These are phyloP conservation scores for Nemania bipapillata DNA, from an alignment of 2,329 filamentous ascomycete species.

Conservation along the genomic window DNA sequence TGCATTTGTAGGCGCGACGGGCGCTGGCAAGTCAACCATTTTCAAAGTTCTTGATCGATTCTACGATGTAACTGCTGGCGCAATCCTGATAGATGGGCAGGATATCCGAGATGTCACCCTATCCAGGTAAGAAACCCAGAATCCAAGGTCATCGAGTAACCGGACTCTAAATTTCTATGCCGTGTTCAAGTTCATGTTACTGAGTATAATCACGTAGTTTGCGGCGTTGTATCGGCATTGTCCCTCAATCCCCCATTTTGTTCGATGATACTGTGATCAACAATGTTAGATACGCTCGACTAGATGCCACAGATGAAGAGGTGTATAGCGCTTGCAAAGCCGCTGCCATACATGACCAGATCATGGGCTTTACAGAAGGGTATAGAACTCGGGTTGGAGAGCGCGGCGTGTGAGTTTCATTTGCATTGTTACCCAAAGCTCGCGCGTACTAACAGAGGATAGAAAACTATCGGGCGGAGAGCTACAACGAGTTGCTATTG, in stretches of 20 bases:
- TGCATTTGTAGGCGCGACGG: constrained; percentile 70
- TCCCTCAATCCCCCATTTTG: constrained; percentile 59
- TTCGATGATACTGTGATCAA: constrained; percentile 68
- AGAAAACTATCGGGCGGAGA: constrained; percentile 74
- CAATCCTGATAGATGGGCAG: constrained; percentile 59
- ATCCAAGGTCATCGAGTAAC: not conserved
- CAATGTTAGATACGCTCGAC: constrained; percentile 65
- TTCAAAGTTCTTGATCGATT: constrained; percentile 63
- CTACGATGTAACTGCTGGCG: constrained; percentile 61
- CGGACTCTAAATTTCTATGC: not conserved
- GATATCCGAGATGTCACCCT: constrained; percentile 58
- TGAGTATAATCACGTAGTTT: constrained; percentile 48
- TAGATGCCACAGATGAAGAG: constrained; percentile 60
- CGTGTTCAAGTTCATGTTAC: not conserved
- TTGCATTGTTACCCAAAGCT: not conserved
- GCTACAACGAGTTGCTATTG: constrained; percentile 73
- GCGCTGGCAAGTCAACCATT: constrained; percentile 64
- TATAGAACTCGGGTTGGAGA: constrained; percentile 66
- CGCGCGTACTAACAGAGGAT: constrained; percentile 33
- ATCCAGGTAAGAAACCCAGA: constrained; percentile 44
- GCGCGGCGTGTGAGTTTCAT: constrained; percentile 57
- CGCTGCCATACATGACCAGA: constrained; percentile 66
- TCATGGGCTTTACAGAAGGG: constrained; percentile 63
- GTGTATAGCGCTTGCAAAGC: constrained; percentile 63
- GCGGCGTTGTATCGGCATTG: constrained; percentile 57